Conservation (phyloP, 192 early-diverging fungal genomes). For the Podila verticillata region DNA sequence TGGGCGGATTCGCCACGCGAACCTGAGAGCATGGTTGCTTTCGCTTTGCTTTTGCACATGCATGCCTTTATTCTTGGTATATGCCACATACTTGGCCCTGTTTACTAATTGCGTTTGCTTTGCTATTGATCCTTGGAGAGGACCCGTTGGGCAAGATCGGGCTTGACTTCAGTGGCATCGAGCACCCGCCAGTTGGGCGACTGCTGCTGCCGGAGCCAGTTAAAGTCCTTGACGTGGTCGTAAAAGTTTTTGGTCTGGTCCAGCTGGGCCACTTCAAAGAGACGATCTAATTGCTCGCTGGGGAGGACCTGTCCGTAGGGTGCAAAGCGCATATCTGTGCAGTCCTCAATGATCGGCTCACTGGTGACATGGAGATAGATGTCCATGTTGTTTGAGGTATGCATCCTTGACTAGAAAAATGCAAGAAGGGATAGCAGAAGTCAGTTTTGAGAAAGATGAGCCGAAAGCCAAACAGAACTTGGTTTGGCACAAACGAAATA, state of each 20-base stretch:
- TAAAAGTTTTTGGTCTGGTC: conserved; percentile 58
- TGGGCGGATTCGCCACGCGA: no score
- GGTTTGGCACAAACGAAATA: neutral
- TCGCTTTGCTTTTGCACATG: no score
- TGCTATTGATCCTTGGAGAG: conserved; percentile 4
- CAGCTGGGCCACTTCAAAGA: conserved; percentile 44
- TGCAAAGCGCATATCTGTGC: conserved; percentile 73
- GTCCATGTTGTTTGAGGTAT: conserved; percentile 70
- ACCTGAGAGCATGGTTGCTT: no score
- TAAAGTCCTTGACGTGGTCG: conserved; percentile 87
- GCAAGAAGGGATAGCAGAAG: neutral
- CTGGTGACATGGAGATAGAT: conserved; percentile 77
- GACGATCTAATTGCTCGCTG: conserved; percentile 26
- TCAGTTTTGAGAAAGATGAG: neutral
- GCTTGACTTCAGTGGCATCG: neutral
- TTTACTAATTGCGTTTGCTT: neutral
- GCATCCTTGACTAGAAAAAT: conserved; percentile 83
- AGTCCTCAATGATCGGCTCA: conserved; percentile 90
- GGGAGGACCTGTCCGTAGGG: conserved; percentile 59
- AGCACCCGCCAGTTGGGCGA: conserved; percentile 40
- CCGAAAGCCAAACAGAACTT: neutral
- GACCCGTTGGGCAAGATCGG: conserved; percentile 16
- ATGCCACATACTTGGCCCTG: no score
- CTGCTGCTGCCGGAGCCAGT: conserved; percentile 83
- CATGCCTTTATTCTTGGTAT: neutral